Conservation (phyloP, 495 filamentous ascomycete genomes). For the Cercophora scortea region DNA sequence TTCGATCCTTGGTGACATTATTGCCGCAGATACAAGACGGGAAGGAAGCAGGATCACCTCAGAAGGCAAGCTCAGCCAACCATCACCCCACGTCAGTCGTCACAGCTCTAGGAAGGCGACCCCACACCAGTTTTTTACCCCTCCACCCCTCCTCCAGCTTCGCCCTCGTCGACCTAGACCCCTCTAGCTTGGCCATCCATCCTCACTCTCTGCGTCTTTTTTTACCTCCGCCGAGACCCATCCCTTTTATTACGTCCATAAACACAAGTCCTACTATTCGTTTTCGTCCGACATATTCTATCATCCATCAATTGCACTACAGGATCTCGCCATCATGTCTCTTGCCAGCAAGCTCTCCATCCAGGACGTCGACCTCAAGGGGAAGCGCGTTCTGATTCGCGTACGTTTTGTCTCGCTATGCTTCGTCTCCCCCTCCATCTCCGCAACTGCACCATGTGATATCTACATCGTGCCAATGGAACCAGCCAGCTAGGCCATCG, state of each 20-base stretch:
- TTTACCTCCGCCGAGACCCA: slow-evolving; percentile 2
- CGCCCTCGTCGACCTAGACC: slow-evolving; percentile 9
- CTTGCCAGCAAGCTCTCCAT: slow-evolving; percentile 97
- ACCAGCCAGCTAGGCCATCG: neutral
- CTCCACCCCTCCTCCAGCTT: slow-evolving; percentile 20
- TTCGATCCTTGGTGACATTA: neutral
- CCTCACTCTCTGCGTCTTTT: slow-evolving; percentile 16
- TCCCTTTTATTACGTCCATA: neutral
- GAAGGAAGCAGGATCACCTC: too few relatives aligned
- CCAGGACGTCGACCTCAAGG: slow-evolving; percentile 92
- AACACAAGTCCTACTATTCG: neutral
- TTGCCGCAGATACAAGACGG: slow-evolving; percentile 1
- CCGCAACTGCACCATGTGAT: too few relatives aligned
- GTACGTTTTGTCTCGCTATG: slow-evolving; percentile 46
- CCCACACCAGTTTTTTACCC: slow-evolving; percentile 8
- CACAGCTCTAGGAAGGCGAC: slow-evolving; percentile 18
- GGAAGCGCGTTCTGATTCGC: slow-evolving; percentile 93
- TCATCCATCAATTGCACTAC: neutral
- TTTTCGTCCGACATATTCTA: neutral
- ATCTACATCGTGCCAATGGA: too few relatives aligned
- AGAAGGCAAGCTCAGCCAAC: slow-evolving; percentile 12
- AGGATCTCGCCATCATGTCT: slow-evolving; percentile 62
- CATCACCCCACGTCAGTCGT: slow-evolving; percentile 15
- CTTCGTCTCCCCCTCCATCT: neutral
- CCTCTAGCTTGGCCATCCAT: slow-evolving; percentile 6